phyloP scores from a whole-genome alignment of 2,329 filamentous ascomycete species.

The Fusarium tjaetaba region DNA sequence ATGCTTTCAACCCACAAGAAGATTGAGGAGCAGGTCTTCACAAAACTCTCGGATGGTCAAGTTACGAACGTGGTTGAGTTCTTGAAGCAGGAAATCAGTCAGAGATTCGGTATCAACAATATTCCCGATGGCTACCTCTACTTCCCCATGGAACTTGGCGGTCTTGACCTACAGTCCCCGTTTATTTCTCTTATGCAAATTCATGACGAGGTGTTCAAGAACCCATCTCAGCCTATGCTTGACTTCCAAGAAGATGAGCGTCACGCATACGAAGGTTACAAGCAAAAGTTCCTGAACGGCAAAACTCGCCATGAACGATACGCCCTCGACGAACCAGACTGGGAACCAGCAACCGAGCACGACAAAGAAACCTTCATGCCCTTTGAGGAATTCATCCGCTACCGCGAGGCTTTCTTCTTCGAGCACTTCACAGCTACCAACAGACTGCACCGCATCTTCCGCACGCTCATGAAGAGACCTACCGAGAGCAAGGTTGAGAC shows the following conservation, averaged over 20 bases:
- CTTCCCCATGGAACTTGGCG: slow-evolving; percentile 57
- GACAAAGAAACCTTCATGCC: slow-evolving; percentile 54
- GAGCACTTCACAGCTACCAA: slow-evolving; percentile 9
- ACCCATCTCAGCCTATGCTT: slow-evolving; percentile 46
- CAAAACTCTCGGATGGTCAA: slow-evolving; percentile 40
- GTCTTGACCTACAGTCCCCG: slow-evolving; percentile 58
- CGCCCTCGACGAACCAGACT: slow-evolving; percentile 36
- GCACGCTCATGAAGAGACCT: slow-evolving; percentile 49
- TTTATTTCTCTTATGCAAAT: slow-evolving; percentile 56
- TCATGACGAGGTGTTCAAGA: slow-evolving; percentile 46
- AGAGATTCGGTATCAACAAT: slow-evolving; percentile 59
- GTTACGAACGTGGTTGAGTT: slow-evolving; percentile 62
- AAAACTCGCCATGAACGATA: slow-evolving; percentile 5
- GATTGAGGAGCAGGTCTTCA: slow-evolving; percentile 60
- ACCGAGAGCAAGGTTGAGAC: slow-evolving; percentile 39
- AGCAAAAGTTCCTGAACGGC: slow-evolving; percentile 49
- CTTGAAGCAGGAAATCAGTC: slow-evolving; percentile 61
- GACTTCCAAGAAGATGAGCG: slow-evolving; percentile 49
- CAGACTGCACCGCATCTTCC: slow-evolving; percentile 49
- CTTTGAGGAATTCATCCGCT: slow-evolving; percentile 55
- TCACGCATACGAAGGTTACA: slow-evolving; percentile 48
- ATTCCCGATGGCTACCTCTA: slow-evolving; percentile 59
- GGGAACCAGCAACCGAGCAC: slow-evolving; percentile 43
- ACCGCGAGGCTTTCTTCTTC: slow-evolving; percentile 54
- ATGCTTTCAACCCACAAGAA: slow-evolving; percentile 61